Evolutionary conservation across 2,329 filamentous ascomycete species (phyloP), one percentile per base, ranked within the genome.

Genomic region (Penicillium vulpinum): DNA sequence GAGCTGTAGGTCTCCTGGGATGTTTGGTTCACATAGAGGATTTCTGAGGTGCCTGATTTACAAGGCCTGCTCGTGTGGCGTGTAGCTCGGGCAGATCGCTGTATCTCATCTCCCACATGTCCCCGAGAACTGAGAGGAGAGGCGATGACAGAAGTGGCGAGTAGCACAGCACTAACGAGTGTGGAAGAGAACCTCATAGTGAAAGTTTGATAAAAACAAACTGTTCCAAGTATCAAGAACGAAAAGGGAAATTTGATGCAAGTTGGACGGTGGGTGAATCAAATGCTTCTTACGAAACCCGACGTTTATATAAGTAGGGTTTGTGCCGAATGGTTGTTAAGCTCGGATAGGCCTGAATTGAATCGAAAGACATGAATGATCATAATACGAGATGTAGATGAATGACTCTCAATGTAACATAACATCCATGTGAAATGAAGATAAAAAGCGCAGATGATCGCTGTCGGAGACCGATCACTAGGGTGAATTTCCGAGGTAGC

Each of bases 141-240:
- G 35, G 79, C 80, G 35, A 80, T 48, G 46, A 74, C 76, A 56
- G 73, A 66, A 54, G 73, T 73, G 53, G 77, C 75, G 54, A 79
- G 71, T 43, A 81, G 62, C 49, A 74, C 66, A 60, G 72, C 67
- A 58, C 69, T 61, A 39, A 70, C 9, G 18, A 76, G 62, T 56
- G 73, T 54, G 46, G 76, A 60, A 51, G 76, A 64, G 71, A 80
- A 71, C 74, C 80, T 83, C 82, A 85, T 85, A 43, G 61, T 79
- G 71, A 44, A 21, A 26, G 1, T 38, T 21, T 56, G 10, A 7
- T n/a, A 33, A 2, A 22, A 11, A n/a, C n/a, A n/a, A n/a, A 13
- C 1, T 5, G 22, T 33, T 11, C 11, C 15, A 11, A 33, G 8
- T 46, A 22, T 8, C 11, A 16, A n/a, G 9, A 33, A 33, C 0